Evolutionary conservation across 2,329 filamentous ascomycete species (phyloP), one percentile per base, ranked within the genome.

Genomic region (Fusarium virguliforme): DNA sequence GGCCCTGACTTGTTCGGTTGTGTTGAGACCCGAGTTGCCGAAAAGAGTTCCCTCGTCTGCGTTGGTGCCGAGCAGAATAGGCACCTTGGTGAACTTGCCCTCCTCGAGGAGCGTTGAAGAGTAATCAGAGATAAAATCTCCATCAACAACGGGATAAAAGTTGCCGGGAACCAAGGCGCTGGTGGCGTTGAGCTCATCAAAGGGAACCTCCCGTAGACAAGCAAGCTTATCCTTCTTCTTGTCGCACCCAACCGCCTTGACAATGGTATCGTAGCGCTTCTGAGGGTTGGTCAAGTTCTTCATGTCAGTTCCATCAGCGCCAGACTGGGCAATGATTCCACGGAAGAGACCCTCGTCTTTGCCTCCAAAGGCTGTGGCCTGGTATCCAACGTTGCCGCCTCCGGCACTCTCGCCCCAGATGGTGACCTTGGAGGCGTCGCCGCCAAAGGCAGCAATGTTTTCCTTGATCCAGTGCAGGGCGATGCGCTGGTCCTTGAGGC

Each of bases 11-110:
- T 75, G 50, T 12, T 65, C 57, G 5, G 71, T 65, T 0, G 61
- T 74, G 6, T 68, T 60, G 4, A 87, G 59, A 85, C 82, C 51
- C 78, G 83, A 77, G 2, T 84, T 82, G 0, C 83, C 85, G 73
- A 91, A 91, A 1, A 83, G 79, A 0, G 84, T 85, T n/a, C 80
- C 91, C 74, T 93, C 91, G 70, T 92, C 91, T 0, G 85, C 86
- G 75, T 91, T 92, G 13, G 85, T 85, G 8, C 91, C 90, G 24
- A 85, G 81, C 5, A 93, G 83, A 37, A 92, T 85, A 0, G 90
- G 89, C 0, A 92, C 87, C 64, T 88, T 85, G 63, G 91, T 86
- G 69, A 92, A 92, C 12, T 85, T 84, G 37, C 89, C 89, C 2
- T 84, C 77, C 1, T 81, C 80, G 2, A 92, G 81, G 71, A 90